These are phyloP conservation scores for Aquilaria yunnanensis DNA, from an alignment of 345 rosid species.

Conservation along the genomic window DNA sequence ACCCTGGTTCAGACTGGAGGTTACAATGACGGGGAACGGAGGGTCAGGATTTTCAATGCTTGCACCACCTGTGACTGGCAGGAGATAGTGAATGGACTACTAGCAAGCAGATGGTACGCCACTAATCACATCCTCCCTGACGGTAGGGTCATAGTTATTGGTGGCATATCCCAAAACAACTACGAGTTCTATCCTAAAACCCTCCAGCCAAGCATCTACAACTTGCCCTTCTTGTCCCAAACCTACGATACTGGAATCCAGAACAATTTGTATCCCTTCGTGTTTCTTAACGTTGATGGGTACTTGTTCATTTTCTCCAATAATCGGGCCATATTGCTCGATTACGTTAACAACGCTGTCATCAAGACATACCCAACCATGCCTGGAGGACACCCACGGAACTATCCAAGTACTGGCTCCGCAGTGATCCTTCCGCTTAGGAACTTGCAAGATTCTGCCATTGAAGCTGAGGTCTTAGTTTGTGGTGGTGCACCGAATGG, in stretches of 20 bases:
- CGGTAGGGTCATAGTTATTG: constrained; percentile 51
- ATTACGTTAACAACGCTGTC: constrained; percentile 35
- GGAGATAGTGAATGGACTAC: constrained; percentile 37
- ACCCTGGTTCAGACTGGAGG: constrained; percentile 64
- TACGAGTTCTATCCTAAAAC: constrained; percentile 66
- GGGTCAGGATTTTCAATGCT: constrained; percentile 42
- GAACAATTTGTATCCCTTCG: constrained; percentile 76
- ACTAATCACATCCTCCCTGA: constrained; percentile 66
- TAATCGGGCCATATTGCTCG: constrained; percentile 52
- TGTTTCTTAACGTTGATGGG: constrained; percentile 51
- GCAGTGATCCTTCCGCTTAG: constrained; percentile 66
- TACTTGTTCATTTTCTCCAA: constrained; percentile 66
- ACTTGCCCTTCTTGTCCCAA: constrained; percentile 50
- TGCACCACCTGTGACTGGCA: constrained; percentile 57
- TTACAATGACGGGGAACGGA: constrained; percentile 34
- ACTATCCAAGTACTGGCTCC: constrained; percentile 77
- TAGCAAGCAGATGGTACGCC: constrained; percentile 57
- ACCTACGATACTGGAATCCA: constrained; percentile 41
- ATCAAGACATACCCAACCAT: constrained; percentile 49
- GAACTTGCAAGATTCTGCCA: constrained; percentile 25
- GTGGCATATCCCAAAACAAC: constrained; percentile 54
- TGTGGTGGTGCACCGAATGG: constrained; percentile 72
- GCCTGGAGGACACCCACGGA: constrained; percentile 70
- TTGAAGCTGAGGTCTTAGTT: constrained; percentile 31
- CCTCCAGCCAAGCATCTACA: constrained; percentile 13